Evolutionary conservation across 2,329 filamentous ascomycete species (phyloP).

Genomic region (Colletotrichum navitas): DNA sequence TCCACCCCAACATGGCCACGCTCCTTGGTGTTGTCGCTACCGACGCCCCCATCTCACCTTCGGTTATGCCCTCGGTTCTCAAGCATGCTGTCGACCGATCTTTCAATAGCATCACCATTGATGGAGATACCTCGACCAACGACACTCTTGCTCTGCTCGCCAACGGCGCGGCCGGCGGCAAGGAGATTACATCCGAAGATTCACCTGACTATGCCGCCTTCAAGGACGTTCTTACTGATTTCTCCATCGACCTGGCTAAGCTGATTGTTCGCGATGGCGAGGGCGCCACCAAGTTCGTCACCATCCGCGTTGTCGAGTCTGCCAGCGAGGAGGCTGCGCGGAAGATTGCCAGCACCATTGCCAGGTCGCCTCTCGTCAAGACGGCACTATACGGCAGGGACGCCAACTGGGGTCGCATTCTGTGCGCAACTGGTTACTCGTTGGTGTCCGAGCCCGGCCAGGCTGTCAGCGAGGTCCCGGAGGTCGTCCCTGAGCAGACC

Average conservation of each 20-base stretch:
- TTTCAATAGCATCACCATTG: constrained; percentile 97
- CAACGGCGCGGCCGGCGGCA: constrained; percentile 89
- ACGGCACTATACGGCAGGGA: constrained; percentile 97
- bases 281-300: constrained; percentile 98
- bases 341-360: constrained; percentile 87
- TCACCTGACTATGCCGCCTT: constrained; percentile 78
- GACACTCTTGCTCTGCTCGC: constrained; percentile 96
- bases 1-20: constrained; percentile 99
- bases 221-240: constrained; percentile 76
- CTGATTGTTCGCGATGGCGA: constrained; percentile 96
- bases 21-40: constrained; percentile 92
- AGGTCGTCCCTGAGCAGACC: constrained; percentile 77
- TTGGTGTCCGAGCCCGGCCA: constrained; percentile 70
- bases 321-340: constrained; percentile 78
- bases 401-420: constrained; percentile 97
- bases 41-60: constrained; percentile 82
- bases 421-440: constrained; percentile 92
- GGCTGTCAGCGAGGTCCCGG: constrained; percentile 69
- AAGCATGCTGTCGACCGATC: constrained; percentile 82
- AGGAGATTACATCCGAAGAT: constrained; percentile 66
- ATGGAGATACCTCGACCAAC: constrained; percentile 97
- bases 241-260: constrained; percentile 87
- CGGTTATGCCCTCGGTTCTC: constrained; percentile 77
- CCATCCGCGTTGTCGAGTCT: constrained; percentile 84
- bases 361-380: constrained; percentile 93